Percentiles rank a stretch among this genome's conserved stretches.
These are phyloP conservation scores for Clarireedia homoeocarpa DNA, from an alignment of 2,329 filamentous ascomycete species.

Conservation along the genomic window DNA sequence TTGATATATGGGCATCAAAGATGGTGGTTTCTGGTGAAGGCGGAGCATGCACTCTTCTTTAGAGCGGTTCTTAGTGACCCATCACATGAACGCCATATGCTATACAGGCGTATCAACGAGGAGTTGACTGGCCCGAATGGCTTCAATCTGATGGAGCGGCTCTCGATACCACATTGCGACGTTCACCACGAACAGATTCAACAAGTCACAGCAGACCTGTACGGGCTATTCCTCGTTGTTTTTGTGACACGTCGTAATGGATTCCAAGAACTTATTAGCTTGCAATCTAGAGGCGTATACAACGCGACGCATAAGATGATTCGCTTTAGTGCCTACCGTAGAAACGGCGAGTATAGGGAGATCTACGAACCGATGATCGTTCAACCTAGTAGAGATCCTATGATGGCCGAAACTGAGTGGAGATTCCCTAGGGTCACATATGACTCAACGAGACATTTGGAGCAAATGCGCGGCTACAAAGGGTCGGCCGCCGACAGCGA, in stretches of 20 bases:
- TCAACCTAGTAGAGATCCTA: not conserved
- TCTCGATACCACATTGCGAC: not conserved
- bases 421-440: not conserved
- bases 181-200: constrained; percentile 1
- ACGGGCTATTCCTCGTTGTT: not conserved
- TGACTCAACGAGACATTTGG: not conserved
- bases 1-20: not conserved
- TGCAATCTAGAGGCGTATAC: not conserved
- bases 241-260: not conserved
- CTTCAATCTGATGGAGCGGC: not conserved
- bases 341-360: not conserved
- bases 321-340: not conserved
- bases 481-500: not conserved
- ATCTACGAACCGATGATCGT: constrained; percentile 2
- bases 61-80: not conserved
- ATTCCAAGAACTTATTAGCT: not conserved
- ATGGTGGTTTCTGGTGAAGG: not conserved
- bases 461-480: not conserved
- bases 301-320: not conserved
- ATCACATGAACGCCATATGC: not conserved
- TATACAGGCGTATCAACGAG: not conserved
- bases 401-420: not conserved
- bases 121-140: not conserved
- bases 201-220: constrained; percentile 1
- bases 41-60: not conserved